phyloP scores from a whole-genome alignment of 2,329 filamentous ascomycete genomes.

The Xylaria polymorpha region DNA sequence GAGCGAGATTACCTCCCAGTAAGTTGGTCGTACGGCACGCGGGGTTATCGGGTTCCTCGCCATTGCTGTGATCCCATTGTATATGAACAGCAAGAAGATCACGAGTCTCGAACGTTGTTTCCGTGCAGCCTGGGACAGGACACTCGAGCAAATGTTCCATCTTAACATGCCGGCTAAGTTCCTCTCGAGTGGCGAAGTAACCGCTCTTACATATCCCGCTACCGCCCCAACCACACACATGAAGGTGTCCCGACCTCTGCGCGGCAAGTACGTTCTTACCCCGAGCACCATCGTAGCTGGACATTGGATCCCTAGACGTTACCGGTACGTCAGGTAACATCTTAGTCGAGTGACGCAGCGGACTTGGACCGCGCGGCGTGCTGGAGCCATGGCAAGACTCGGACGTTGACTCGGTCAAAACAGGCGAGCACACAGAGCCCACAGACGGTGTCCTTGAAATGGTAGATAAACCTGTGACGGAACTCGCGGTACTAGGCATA shows the following conservation, averaged over 20 bases:
- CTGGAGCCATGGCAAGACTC: slow-evolving; percentile 25
- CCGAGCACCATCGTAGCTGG: background rate
- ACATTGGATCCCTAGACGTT: background rate
- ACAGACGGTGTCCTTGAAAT: slow-evolving; percentile 37
- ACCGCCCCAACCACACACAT: slow-evolving; percentile 56
- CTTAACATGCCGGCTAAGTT: slow-evolving; percentile 58
- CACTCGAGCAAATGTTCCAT: slow-evolving; percentile 58
- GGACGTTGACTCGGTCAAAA: slow-evolving; percentile 38
- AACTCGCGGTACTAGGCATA: slow-evolving; percentile 32
- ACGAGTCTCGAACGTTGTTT: slow-evolving; percentile 51
- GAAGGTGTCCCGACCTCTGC: slow-evolving; percentile 44
- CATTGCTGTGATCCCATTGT: slow-evolving; percentile 50
- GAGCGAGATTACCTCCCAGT: slow-evolving; percentile 21
- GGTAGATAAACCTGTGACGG: slow-evolving; percentile 37
- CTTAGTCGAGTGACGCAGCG: slow-evolving; percentile 37
- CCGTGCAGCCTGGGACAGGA: slow-evolving; percentile 54
- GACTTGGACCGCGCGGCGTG: slow-evolving; percentile 38
- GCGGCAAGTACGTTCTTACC: slow-evolving; percentile 39
- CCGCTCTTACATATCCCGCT: slow-evolving; percentile 49
- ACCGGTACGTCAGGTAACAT: background rate
- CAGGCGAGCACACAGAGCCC: slow-evolving; percentile 38
- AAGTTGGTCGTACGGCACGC: slow-evolving; percentile 39
- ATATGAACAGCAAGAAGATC: slow-evolving; percentile 55
- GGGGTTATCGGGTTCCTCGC: slow-evolving; percentile 35
- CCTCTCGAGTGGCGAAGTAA: slow-evolving; percentile 54